Base-by-base conservation (phyloP, 208 protist genomes). In the Naegleria gruberi region DNA sequence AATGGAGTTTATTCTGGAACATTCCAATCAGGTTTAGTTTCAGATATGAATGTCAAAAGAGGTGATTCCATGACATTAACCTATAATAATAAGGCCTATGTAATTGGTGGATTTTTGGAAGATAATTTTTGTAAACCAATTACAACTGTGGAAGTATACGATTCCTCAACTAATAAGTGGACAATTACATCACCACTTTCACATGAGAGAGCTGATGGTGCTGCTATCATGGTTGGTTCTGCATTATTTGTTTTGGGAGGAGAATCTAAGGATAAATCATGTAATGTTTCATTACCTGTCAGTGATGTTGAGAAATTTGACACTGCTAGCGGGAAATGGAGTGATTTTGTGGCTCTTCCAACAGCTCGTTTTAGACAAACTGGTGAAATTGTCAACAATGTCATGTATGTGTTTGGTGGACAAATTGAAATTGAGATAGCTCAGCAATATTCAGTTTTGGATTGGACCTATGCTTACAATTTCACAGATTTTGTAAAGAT, bases 401-500 rank as follows among this genome's bases (percentile, higher is more conserved):
- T 30, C 2, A 83, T 83, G 12, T 83, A 44, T 44, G 40, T 44
- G 10, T 83, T 83, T 44, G 77, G 77, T 44, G 77, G 77, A n/a
- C 77, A 83, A 83, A 83, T 41, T 44, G 77, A 83, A 43, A 34
- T 44, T 43, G 7, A 8, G 1, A 83, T 12, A 4, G 77, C n/a
- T 44, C 42, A 83, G n/a, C 37, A 83, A 77, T 77, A 77, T n/a
- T 15, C 65, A 1, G 30, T 77, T 37, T 37, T 77, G 1, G 65
- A 77, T n/a, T 77, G 65, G 65, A n/a, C n/a, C 34, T 77, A 77
- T 77, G 1, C 26, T 37, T 77, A 37, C 3, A 77, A 77, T 77
- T 77, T 77, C 65, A 77, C 65, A 77, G 34, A 77, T 90, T 92
- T 92, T 81, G 91, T 93, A 46, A 96, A 91, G 23, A 97, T 91